Conservation (phyloP, 2,329 filamentous ascomycete genomes). For the Neoascochyta sp. region DNA sequence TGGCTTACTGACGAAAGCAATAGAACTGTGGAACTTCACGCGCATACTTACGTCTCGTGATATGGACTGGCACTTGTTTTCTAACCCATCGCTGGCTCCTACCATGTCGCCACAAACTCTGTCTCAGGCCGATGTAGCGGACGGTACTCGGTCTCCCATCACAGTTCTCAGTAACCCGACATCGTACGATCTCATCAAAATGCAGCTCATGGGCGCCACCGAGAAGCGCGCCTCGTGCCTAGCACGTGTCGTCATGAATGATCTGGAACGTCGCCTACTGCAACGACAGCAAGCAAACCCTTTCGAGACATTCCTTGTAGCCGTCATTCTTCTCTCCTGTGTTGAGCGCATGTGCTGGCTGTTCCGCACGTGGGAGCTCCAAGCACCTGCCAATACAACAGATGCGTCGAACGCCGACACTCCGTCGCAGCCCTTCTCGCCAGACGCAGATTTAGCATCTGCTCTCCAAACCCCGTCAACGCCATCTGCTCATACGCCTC, state of each 20-base stretch:
- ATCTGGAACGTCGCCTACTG: slow-evolving; percentile 57
- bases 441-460: slow-evolving; percentile 21
- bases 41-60: slow-evolving; percentile 51
- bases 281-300: slow-evolving; percentile 55
- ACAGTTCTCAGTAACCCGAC: slow-evolving; percentile 34
- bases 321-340: slow-evolving; percentile 56
- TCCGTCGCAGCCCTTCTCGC: slow-evolving; percentile 2
- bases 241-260: slow-evolving; percentile 55
- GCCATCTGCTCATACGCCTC: slow-evolving; percentile 4
- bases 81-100: slow-evolving; percentile 42
- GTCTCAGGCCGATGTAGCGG: slow-evolving; percentile 26
- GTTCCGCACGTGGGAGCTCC: slow-evolving; percentile 51
- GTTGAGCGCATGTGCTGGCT: slow-evolving; percentile 59
- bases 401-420: slow-evolving; percentile 3
- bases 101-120: slow-evolving; percentile 33
- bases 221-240: slow-evolving; percentile 54
- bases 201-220: slow-evolving; percentile 53
- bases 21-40: slow-evolving; percentile 57
- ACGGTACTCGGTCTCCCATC: slow-evolving; percentile 25
- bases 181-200: slow-evolving; percentile 50
- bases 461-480: slow-evolving; percentile 19
- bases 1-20: slow-evolving; percentile 47
- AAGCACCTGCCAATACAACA: slow-evolving; percentile 2
- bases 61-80: slow-evolving; percentile 49
- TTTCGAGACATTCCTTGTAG: slow-evolving; percentile 58